Evolutionary conservation across 305 asterid genomes (phyloP).

Genomic region (Plantago coronopus): DNA sequence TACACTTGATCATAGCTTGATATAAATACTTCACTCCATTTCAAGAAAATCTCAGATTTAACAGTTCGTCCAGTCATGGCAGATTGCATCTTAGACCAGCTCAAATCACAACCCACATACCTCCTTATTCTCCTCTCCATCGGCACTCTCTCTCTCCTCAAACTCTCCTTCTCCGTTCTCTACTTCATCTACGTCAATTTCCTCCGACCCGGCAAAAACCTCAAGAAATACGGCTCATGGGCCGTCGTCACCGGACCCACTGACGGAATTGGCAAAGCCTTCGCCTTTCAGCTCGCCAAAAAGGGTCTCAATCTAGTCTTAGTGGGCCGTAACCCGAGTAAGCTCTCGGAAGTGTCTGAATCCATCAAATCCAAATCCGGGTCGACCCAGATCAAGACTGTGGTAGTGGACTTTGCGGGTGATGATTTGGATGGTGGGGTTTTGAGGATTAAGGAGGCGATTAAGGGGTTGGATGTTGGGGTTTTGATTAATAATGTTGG

Average conservation of each 20-base stretch:
- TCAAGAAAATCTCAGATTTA: conserved; percentile 4
- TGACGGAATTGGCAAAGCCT: conserved; percentile 90
- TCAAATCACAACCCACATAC: conserved; percentile 76
- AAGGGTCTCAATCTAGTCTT: conserved; percentile 70
- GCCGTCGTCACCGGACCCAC: conserved; percentile 87
- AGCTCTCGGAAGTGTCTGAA: conserved; percentile 61
- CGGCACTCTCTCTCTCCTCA: conserved; percentile 44
- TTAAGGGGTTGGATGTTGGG: conserved; percentile 58
- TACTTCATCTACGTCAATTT: conserved; percentile 66
- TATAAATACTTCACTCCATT: not conserved
- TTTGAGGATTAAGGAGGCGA: conserved; percentile 51
- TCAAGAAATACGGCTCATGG: conserved; percentile 92
- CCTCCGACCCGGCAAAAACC: conserved; percentile 76
- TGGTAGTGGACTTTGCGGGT: conserved; percentile 83
- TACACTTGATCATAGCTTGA: not conserved
- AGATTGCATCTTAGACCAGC: conserved; percentile 44
- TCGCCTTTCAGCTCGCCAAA: conserved; percentile 72
- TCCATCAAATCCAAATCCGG: conserved; percentile 53
- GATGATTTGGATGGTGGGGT: conserved; percentile 66
- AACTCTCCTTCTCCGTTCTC: conserved; percentile 35
- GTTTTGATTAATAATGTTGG: conserved; percentile 55
- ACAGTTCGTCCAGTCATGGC: conserved; percentile 41
- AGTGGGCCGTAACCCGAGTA: conserved; percentile 78
- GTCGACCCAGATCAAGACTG: conserved; percentile 62
- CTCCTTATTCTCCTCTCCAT: conserved; percentile 47